phyloP scores from a whole-genome alignment of 2,329 filamentous ascomycete species.

The Cladosporium sp. region DNA sequence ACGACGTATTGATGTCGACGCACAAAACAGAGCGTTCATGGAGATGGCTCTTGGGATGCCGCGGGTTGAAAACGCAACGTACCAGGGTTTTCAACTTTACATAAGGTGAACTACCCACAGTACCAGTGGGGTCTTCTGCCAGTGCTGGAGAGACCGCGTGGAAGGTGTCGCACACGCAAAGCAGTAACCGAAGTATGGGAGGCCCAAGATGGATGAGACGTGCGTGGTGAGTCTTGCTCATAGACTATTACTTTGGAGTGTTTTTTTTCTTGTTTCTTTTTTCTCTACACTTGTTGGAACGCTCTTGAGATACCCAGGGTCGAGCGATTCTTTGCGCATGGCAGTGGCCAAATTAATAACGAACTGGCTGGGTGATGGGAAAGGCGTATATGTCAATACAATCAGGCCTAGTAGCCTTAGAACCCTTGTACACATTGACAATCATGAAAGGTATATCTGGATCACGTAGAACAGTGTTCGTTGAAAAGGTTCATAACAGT shows the following conservation, averaged over 20 bases:
- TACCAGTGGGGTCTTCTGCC: background rate
- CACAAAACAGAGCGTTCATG: background rate
- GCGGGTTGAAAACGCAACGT: background rate
- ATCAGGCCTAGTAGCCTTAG: too few species aligned
- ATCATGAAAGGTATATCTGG: too few species aligned
- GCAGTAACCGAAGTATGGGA: background rate
- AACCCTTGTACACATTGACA: too few species aligned
- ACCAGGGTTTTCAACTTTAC: too few species aligned
- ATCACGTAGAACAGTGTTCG: too few species aligned
- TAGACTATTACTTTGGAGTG: background rate
- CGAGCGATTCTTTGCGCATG: background rate
- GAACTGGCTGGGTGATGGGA: too few species aligned
- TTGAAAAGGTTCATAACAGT: background rate
- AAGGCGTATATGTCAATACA: too few species aligned
- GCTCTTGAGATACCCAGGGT: constrained; percentile 18
- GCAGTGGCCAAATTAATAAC: too few species aligned
- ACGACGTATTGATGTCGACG: background rate
- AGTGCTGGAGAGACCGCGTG: background rate
- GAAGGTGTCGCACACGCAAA: background rate
- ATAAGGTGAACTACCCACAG: too few species aligned
- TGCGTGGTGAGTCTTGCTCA: background rate
- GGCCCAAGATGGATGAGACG: background rate
- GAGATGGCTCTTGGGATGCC: background rate
- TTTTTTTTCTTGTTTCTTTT: background rate
- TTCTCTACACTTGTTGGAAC: background rate